Evolutionary conservation across 2,329 filamentous ascomycete genomes (phyloP).

Genomic region (Reticulascus tulasneorum): DNA sequence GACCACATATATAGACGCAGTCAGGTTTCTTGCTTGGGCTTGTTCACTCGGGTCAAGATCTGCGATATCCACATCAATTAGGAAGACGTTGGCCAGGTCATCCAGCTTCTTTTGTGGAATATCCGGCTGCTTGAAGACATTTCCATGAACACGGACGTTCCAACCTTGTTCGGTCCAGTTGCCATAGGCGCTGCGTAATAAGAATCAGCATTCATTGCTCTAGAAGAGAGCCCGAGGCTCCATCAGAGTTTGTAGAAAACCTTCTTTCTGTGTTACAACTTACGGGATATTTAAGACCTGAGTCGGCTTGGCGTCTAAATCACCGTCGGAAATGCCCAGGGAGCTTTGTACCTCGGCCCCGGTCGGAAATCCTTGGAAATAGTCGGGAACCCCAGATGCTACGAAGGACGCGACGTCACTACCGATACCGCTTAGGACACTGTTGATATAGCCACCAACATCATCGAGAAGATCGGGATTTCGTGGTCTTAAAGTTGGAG

Average conservation of each 20-base stretch:
- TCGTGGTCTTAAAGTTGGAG: conserved; percentile 10
- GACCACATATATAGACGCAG: conserved; percentile 69
- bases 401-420: conserved; percentile 57
- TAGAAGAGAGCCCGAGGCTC: not conserved
- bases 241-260: no score
- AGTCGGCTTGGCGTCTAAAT: conserved; percentile 61
- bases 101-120: conserved; percentile 62
- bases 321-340: conserved; percentile 53
- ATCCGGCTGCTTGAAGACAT: conserved; percentile 76
- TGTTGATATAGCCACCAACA: conserved; percentile 46
- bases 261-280: conserved; percentile 14
- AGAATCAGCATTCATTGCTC: conserved; percentile 6
- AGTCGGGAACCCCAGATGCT: conserved; percentile 62
- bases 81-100: conserved; percentile 65
- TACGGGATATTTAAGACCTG: conserved; percentile 67
- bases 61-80: conserved; percentile 60
- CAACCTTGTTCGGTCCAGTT: conserved; percentile 77
- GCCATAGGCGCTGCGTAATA: conserved; percentile 48
- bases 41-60: conserved; percentile 56
- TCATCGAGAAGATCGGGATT: conserved; percentile 28
- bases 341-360: conserved; percentile 57
- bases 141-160: conserved; percentile 73
- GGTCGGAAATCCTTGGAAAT: conserved; percentile 63
- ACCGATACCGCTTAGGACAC: conserved; percentile 47
- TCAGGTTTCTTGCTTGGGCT: conserved; percentile 69